A percentile compares a stretch with the other conserved stretches of the same genome.
These are phyloP conservation scores for Termitomyces sp. DNA, from an alignment of 768 basidiomycete species.

Conservation along the genomic window DNA sequence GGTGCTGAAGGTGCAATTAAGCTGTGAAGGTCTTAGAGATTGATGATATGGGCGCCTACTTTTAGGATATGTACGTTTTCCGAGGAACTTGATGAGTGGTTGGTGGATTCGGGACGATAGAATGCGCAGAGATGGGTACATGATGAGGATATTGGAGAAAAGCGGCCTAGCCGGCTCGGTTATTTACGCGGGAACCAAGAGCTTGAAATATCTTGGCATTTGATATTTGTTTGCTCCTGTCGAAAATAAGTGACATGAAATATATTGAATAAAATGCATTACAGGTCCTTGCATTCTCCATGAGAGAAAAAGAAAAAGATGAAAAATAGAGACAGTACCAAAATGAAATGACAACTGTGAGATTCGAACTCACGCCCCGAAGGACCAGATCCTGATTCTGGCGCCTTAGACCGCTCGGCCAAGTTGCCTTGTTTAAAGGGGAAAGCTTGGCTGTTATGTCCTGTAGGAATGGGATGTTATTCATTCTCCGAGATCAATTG, in stretches of 20 bases:
- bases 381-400: constrained; percentile 36
- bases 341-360: constrained; percentile 2
- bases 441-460: no score
- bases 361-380: constrained; percentile 9
- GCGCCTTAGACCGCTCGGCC: constrained; percentile 60
- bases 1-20: constrained; percentile 15
- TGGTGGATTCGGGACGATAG: constrained; percentile 40
- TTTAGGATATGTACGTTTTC: constrained; percentile 47
- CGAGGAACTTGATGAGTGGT: constrained; percentile 59
- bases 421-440: constrained; percentile 27
- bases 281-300: not conserved
- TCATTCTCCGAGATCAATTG: no score
- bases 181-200: not conserved
- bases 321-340: no score
- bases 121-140: constrained; percentile 29
- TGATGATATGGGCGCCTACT: constrained; percentile 10
- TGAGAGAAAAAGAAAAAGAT: not conserved
- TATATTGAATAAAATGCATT: not conserved
- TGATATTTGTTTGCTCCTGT: no score
- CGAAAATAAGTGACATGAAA: not conserved
- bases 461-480: no score
- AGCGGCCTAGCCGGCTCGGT: not conserved
- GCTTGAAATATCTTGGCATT: not conserved
- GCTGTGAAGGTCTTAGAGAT: not conserved
- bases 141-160: constrained; percentile 5